phyloP scores from a whole-genome alignment of 1,284 basidiomycete genomes.

The Pseudozyma tsukubaensis region DNA sequence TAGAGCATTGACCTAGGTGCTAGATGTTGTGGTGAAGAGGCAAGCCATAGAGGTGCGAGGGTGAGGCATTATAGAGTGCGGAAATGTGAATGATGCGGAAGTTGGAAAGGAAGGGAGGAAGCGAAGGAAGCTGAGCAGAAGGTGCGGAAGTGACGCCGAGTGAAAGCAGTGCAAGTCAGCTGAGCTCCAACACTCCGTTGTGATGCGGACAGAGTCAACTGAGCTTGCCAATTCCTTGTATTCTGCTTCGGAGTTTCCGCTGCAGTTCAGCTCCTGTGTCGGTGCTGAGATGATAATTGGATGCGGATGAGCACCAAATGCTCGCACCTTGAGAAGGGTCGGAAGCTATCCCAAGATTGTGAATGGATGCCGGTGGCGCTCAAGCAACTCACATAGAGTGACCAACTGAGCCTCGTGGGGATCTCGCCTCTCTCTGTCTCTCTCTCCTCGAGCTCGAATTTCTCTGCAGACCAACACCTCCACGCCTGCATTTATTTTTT shows the following conservation, averaged over 20 bases:
- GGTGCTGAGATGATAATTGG: background rate
- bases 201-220: background rate
- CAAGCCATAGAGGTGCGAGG: background rate
- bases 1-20: background rate
- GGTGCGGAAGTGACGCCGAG: conserved; percentile 13
- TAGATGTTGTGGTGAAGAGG: background rate
- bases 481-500: conserved; percentile 16
- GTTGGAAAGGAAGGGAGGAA: no score
- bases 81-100: background rate
- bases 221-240: background rate
- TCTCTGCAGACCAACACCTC: conserved; percentile 35
- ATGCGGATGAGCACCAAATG: background rate
- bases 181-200: background rate
- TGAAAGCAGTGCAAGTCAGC: background rate
- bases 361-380: conserved; percentile 6
- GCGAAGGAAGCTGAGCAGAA: background rate
- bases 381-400: no score
- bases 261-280: background rate
- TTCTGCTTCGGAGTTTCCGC: background rate
- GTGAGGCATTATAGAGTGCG: conserved; percentile 11
- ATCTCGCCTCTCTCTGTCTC: no score
- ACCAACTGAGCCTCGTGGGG: no score
- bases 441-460: background rate
- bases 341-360: conserved; percentile 10
- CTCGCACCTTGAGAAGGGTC: background rate